These are phyloP conservation scores for Cucumis melo DNA, from an alignment of 306 rosid genomes.

Conservation along the genomic window DNA sequence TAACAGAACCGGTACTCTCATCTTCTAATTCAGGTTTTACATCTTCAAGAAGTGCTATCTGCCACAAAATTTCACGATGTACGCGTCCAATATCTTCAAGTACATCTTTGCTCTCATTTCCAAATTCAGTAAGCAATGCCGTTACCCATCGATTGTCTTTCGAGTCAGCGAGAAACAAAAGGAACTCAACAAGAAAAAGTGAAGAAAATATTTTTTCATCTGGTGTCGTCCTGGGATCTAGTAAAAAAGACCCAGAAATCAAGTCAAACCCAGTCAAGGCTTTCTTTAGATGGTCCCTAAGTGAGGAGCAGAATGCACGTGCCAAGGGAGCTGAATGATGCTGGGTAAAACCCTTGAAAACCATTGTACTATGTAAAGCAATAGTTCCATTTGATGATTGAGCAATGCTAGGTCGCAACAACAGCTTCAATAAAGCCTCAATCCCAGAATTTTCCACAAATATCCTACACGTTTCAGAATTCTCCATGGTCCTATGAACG, in stretches of 20 bases:
- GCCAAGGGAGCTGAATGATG: constrained; percentile 84
- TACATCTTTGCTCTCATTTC: constrained; percentile 76
- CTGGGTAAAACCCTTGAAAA: constrained; percentile 84
- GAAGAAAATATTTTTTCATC: constrained; percentile 58
- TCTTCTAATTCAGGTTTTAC: constrained; percentile 56
- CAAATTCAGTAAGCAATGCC: constrained; percentile 78
- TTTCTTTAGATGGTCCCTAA: constrained; percentile 60
- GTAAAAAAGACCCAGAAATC: constrained; percentile 44
- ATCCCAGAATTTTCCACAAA: constrained; percentile 94
- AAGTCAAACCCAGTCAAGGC: constrained; percentile 52
- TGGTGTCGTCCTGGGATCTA: constrained; percentile 59
- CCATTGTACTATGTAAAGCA: constrained; percentile 96
- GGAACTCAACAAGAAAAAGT: constrained; percentile 79
- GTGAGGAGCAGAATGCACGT: constrained; percentile 77
- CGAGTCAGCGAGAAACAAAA: constrained; percentile 88
- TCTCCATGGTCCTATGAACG: constrained; percentile 91
- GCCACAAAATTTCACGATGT: constrained; percentile 86
- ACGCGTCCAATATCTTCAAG: constrained; percentile 71
- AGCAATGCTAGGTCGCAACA: constrained; percentile 57
- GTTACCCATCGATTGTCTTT: constrained; percentile 93
- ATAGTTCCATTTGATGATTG: constrained; percentile 94
- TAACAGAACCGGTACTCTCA: constrained; percentile 40
- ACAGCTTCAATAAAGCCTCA: constrained; percentile 72
- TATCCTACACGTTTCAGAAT: constrained; percentile 83
- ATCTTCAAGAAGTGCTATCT: constrained; percentile 80